phyloP scores from a whole-genome alignment of 345 rosid genomes.

The Salix koriyanagi region DNA sequence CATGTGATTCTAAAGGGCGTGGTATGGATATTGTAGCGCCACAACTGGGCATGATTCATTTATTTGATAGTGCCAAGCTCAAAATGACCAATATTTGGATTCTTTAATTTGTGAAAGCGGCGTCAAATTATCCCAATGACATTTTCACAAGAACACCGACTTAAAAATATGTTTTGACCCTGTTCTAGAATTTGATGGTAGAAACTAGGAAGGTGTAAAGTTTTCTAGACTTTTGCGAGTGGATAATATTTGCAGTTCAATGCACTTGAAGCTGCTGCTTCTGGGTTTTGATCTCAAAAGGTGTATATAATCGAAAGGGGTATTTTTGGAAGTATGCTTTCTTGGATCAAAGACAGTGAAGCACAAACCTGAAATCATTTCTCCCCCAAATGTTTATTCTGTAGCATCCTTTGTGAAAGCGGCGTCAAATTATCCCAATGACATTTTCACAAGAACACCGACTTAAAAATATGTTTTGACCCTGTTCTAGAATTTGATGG shows the following conservation, averaged over 20 bases:
- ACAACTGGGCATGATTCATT: background rate
- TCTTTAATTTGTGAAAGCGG: background rate
- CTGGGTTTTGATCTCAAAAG: background rate
- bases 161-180: background rate
- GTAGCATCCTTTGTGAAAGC: background rate
- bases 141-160: background rate
- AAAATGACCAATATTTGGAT: background rate
- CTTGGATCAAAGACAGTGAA: background rate
- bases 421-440: background rate
- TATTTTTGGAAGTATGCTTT: background rate
- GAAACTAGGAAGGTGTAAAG: background rate
- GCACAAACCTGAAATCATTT: background rate
- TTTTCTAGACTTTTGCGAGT: background rate
- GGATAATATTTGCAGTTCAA: background rate
- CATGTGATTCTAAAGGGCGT: background rate
- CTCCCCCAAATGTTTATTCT: background rate
- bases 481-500: background rate
- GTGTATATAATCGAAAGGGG: background rate
- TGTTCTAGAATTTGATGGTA: background rate
- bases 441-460: background rate
- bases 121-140: background rate
- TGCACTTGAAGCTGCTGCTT: background rate
- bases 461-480: background rate
- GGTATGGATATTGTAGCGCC: background rate
- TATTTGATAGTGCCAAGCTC: background rate